Evolutionary conservation across 306 rosid genomes (phyloP), one percentile per base, ranked within the genome.

Genomic region (Malus sylvestris): DNA sequence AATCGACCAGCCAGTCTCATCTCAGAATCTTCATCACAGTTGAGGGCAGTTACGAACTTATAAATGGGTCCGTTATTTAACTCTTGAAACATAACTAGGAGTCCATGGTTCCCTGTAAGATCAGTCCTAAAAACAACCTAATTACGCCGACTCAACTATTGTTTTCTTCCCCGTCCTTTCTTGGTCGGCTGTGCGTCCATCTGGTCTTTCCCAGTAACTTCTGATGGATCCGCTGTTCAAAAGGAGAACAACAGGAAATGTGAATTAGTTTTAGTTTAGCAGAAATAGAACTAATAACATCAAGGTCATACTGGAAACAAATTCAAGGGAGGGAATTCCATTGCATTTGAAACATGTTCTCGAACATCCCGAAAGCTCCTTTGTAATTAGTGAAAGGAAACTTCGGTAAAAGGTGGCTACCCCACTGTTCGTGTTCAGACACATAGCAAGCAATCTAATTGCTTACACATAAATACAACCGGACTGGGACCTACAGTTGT

Each of bases 111-210:
- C 77, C 77, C 84, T 78, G 40, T 69, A 55, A 75, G 68, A 77
- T 76, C 65, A 69, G 81, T 68, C 62, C 70, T 55, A 46, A 30
- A 63, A 45, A 45, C 46, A 64, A 70, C 63, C 75, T 60, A 77
- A 65, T 70, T 76, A 72, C 45, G 69, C 74, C 71, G 71, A 71
- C 68, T 20, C 67, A 71, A 76, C 81, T 81, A 90, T 83, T 89
- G 93, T 76, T 92, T 95, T 77, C 97, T 84, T 71, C 97, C 96
- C 80, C 97, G 88, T 73, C 98, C 93, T 81, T 89, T 92, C 87
- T 89, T 90, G 83, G 85, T 67, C 20, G 90, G 88, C 69, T 85
- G 97, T 78, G 91, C 86, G 58, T 90, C 93, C 53, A 65, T 71
- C 80, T 86, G 96, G 73, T 92, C 98, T 76, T 89, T 95, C 68